Percentiles rank a stretch among this genome's conserved stretches.
Evolutionary conservation across 164 flowering plant species (phyloP).

Genomic region (Macadamia tetraphylla): DNA sequence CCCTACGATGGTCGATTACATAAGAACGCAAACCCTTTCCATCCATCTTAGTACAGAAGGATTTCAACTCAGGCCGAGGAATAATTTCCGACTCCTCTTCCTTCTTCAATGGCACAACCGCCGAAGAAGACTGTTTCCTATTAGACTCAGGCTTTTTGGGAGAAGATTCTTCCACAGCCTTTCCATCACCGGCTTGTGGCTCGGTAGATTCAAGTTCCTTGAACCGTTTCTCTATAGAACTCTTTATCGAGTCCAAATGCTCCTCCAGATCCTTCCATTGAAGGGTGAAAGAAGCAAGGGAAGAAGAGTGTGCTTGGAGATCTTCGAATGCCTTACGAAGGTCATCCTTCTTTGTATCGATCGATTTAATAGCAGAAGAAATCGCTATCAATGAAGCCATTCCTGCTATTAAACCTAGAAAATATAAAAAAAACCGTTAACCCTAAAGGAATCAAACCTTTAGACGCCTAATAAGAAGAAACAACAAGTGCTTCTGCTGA

Average conservation of each 20-base stretch:
- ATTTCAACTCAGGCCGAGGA: constrained; percentile 37
- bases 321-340: constrained; percentile 39
- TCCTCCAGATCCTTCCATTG: constrained; percentile 58
- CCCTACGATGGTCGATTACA: constrained; percentile 24
- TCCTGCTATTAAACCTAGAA: not conserved
- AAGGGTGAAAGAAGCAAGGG: constrained; percentile 39
- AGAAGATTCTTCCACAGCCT: not conserved
- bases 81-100: not conserved
- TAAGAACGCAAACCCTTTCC: constrained; percentile 41
- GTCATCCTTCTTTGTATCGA: constrained; percentile 31
- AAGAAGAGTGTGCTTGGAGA: constrained; percentile 37
- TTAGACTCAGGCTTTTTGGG: not conserved
- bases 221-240: constrained; percentile 19
- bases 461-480: too few relatives aligned
- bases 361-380: constrained; percentile 26
- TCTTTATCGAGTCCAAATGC: constrained; percentile 48
- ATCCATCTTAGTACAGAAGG: constrained; percentile 49
- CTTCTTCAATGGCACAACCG: not conserved
- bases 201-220: constrained; percentile 17
- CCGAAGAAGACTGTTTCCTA: not conserved
- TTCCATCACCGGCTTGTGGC: not conserved
- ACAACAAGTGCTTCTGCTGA: too few relatives aligned
- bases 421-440: too few relatives aligned
- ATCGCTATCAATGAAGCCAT: constrained; percentile 19
- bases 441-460: too few relatives aligned